Evolutionary conservation across 768 basidiomycete genomes (phyloP).

Genomic region (Suillus placidus): DNA sequence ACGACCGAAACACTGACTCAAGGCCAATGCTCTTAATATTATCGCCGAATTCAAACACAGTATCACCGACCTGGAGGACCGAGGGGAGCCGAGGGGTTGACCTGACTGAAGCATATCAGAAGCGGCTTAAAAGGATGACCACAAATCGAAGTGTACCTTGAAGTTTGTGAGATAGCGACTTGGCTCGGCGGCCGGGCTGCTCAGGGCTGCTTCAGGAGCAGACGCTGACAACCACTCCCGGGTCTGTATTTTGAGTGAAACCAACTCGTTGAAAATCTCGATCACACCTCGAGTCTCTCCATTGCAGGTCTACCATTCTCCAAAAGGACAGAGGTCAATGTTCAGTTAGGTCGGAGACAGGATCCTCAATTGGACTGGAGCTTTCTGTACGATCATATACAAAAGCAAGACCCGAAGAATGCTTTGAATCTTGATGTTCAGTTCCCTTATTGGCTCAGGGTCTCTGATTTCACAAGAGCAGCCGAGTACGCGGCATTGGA

Average conservation of each 20-base stretch:
- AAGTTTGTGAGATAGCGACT: conserved; percentile 80
- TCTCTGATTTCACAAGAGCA: conserved; percentile 78
- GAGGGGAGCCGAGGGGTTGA: conserved; percentile 51
- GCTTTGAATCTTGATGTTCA: conserved; percentile 52
- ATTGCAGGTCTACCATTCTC: conserved; percentile 82
- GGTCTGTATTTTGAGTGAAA: conserved; percentile 69
- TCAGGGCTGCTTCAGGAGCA: conserved; percentile 78
- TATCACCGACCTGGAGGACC: conserved; percentile 58
- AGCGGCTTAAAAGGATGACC: not conserved
- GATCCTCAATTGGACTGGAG: conserved; percentile 58
- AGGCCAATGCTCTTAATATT: conserved; percentile 86
- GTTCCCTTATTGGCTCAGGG: conserved; percentile 69
- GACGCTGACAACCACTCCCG: conserved; percentile 91
- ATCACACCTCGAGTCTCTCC: conserved; percentile 84
- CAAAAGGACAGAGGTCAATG: conserved; percentile 70
- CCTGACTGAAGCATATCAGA: conserved; percentile 46
- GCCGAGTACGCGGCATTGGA: conserved; percentile 81
- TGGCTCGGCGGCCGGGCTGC: conserved; percentile 70
- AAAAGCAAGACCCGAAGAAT: conserved; percentile 66
- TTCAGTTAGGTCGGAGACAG: conserved; percentile 83
- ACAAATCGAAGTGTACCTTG: conserved; percentile 60
- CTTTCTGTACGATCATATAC: conserved; percentile 72
- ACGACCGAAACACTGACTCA: conserved; percentile 63
- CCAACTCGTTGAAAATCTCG: conserved; percentile 87
- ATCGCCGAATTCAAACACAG: conserved; percentile 96